Conservation (phyloP, 208 protist genomes). For the Trypanosoma avium region DNA sequence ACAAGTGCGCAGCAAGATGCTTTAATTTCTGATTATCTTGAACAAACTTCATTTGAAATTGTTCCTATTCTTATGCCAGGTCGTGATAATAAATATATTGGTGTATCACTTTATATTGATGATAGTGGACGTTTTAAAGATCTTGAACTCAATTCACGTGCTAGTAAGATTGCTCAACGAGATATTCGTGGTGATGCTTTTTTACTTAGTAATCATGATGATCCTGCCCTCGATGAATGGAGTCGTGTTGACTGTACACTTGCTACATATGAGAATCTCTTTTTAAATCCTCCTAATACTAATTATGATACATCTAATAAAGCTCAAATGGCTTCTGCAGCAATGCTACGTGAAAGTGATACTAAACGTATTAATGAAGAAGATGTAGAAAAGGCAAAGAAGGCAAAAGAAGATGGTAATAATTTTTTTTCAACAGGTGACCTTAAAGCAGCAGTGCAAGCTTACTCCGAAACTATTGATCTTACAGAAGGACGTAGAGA, state of each 20-base stretch:
- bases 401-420: conserved; percentile 71
- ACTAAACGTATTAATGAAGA: conserved; percentile 65
- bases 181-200: conserved; percentile 90
- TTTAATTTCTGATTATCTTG: conserved; percentile 73
- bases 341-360: conserved; percentile 58
- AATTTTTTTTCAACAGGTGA: conserved; percentile 42
- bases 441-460: conserved; percentile 48
- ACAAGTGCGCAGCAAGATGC: conserved; percentile 39
- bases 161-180: conserved; percentile 81
- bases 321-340: conserved; percentile 62
- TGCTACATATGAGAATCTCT: conserved; percentile 41
- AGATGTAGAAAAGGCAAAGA: conserved; percentile 52
- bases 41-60: conserved; percentile 82
- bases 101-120: conserved; percentile 89
- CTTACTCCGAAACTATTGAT: conserved; percentile 55
- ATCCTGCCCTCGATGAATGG: conserved; percentile 87
- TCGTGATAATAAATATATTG: conserved; percentile 67
- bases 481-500: conserved; percentile 71
- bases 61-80: conserved; percentile 85
- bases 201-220: conserved; percentile 84
- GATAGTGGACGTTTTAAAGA: conserved; percentile 88
- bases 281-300: conserved; percentile 42
- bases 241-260: conserved; percentile 68
- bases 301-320: conserved; percentile 66
- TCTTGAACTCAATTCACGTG: conserved; percentile 74